phyloP scores from a whole-genome alignment of 192 early-diverging fungal genomes.

The Endogone sp. region DNA sequence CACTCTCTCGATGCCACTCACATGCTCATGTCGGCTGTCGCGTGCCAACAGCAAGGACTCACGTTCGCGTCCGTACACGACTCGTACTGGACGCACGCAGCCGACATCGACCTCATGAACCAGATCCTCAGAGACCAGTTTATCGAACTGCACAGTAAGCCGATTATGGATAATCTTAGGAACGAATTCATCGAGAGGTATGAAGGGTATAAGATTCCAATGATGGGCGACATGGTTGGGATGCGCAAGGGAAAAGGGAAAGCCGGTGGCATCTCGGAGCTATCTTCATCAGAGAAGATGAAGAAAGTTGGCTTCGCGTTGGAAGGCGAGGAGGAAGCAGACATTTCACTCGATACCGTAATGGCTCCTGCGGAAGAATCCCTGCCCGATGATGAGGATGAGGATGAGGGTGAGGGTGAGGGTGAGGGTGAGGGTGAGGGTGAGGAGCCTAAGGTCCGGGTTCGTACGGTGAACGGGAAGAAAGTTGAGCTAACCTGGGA shows the following conservation, averaged over 20 bases:
- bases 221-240: neutral
- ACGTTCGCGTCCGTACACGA: conserved; percentile 96
- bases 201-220: conserved; percentile 60
- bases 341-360: conserved; percentile 25
- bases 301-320: conserved; percentile 9
- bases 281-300: neutral
- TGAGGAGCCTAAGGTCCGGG: conserved; percentile 32
- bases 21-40: conserved; percentile 92
- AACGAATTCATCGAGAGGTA: conserved; percentile 84
- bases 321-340: conserved; percentile 18
- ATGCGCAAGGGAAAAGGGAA: neutral
- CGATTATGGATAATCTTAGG: conserved; percentile 81
- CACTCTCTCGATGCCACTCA: conserved; percentile 97
- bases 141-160: conserved; percentile 74
- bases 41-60: conserved; percentile 72
- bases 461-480: conserved; percentile 18
- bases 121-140: conserved; percentile 85
- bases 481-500: conserved; percentile 42
- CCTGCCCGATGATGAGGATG: conserved; percentile 42
- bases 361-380: conserved; percentile 30
- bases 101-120: conserved; percentile 84
- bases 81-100: conserved; percentile 97
- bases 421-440: no score
- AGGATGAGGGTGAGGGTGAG: conserved; percentile 32
- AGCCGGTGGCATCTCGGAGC: neutral